Evolutionary conservation across 305 asterid genomes (phyloP).

Genomic region (Fraxinus albicans): DNA sequence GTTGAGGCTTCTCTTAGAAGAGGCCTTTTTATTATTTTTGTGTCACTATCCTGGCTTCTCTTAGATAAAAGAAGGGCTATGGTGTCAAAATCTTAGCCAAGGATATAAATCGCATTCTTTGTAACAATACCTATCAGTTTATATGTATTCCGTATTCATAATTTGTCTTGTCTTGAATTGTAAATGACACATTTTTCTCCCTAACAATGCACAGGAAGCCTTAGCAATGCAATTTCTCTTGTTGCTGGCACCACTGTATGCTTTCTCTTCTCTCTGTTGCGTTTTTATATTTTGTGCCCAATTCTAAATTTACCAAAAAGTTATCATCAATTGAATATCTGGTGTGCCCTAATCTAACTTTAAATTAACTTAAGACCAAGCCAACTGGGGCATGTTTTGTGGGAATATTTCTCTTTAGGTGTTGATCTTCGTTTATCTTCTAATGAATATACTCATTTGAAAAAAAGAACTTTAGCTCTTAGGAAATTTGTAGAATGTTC

Average conservation of each 20-base stretch:
- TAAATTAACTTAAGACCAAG: not conserved
- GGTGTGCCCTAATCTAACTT: not conserved
- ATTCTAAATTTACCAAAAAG: not conserved
- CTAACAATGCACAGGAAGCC: constrained; percentile 63
- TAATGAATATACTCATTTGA: not conserved
- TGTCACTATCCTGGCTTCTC: not conserved
- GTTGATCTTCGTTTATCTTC: not conserved
- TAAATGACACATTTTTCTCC: constrained; percentile 20
- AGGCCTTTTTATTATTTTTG: not conserved
- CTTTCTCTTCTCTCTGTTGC: constrained; percentile 27
- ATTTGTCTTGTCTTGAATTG: constrained; percentile 11
- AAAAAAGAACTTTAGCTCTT: not conserved
- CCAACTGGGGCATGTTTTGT: not conserved
- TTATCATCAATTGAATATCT: not conserved
- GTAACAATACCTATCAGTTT: not conserved
- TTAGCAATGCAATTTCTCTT: constrained; percentile 74
- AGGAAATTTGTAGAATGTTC: not conserved
- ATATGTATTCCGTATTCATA: constrained; percentile 19
- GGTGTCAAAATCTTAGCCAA: constrained; percentile 1
- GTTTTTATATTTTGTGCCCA: not conserved
- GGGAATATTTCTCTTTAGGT: not conserved
- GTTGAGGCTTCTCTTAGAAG: not conserved
- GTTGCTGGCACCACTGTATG: constrained; percentile 97
- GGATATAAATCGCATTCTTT: not conserved
- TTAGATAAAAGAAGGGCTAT: not conserved